Percentiles rank a stretch among this genome's conserved stretches.
phyloP scores from a whole-genome alignment of 306 rosid genomes.

The Trifolium subterraneum region DNA sequence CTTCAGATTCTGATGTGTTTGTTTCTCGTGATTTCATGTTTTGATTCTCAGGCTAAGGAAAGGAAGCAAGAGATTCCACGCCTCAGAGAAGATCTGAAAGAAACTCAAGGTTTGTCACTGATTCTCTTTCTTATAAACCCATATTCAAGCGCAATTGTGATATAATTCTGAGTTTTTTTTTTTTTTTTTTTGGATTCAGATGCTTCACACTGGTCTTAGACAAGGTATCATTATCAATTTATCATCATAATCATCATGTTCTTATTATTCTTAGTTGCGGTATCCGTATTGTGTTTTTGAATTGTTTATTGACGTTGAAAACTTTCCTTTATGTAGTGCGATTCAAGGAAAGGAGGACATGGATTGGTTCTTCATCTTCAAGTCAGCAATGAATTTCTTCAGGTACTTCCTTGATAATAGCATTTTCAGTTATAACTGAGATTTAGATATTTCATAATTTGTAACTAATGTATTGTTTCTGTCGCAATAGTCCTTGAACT shows the following conservation, averaged over 20 bases:
- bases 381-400: slow-evolving; percentile 48
- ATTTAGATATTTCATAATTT: neutral
- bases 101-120: slow-evolving; percentile 64
- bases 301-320: neutral
- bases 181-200: too few species aligned
- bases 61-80: slow-evolving; percentile 78
- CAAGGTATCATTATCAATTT: slow-evolving; percentile 57
- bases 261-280: neutral
- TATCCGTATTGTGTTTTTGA: slow-evolving; percentile 1
- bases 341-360: slow-evolving; percentile 70
- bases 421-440: neutral
- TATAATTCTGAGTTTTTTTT: slow-evolving; percentile 13
- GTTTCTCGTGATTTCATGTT: too few species aligned
- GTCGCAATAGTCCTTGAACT: too few species aligned
- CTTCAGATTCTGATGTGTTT: too few species aligned
- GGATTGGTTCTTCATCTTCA: slow-evolving; percentile 48
- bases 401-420: slow-evolving; percentile 55
- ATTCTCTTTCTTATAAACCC: neutral
- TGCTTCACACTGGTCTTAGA: slow-evolving; percentile 74
- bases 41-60: slow-evolving; percentile 80
- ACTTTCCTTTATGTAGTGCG: slow-evolving; percentile 60
- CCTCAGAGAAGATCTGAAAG: slow-evolving; percentile 80
- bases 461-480: too few species aligned
- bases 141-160: neutral
- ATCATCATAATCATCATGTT: neutral